Evolutionary conservation across 495 filamentous ascomycete species (phyloP).

Genomic region (Aspergillus indologenus): DNA sequence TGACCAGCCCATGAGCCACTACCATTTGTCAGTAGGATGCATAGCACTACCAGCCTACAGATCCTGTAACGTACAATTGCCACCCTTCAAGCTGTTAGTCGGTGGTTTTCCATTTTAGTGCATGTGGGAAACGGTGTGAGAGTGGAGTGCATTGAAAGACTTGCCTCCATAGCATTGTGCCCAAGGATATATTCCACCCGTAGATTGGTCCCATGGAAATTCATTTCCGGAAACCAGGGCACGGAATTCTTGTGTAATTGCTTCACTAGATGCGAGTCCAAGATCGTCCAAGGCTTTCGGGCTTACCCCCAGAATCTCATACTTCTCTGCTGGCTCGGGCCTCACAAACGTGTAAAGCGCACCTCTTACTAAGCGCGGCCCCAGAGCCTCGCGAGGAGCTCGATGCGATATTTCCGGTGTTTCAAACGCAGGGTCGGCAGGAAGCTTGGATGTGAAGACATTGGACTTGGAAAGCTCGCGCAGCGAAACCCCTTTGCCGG

Average conservation of each 20-base stretch:
- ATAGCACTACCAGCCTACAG: not conserved
- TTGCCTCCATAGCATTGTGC: constrained; percentile 93
- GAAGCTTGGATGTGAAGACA: constrained; percentile 75
- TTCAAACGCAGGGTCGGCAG: constrained; percentile 74
- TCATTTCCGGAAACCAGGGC: constrained; percentile 76
- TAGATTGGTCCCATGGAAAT: constrained; percentile 57
- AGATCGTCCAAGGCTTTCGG: constrained; percentile 73
- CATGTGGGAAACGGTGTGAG: not conserved
- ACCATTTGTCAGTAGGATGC: constrained; percentile 14
- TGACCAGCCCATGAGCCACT: constrained; percentile 90
- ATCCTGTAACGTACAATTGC: constrained; percentile 47
- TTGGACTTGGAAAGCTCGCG: constrained; percentile 80
- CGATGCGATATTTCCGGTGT: constrained; percentile 77
- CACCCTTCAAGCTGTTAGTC: constrained; percentile 38
- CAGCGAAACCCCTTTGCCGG: constrained; percentile 45
- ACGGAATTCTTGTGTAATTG: constrained; percentile 70
- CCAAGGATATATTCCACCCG: constrained; percentile 84
- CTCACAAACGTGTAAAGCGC: constrained; percentile 90
- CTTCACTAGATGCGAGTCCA: constrained; percentile 64
- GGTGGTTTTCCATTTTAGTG: not conserved
- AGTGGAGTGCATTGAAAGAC: constrained; percentile 4
- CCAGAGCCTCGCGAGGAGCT: constrained; percentile 70
- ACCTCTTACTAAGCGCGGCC: constrained; percentile 77
- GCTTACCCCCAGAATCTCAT: constrained; percentile 79
- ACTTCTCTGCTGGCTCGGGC: constrained; percentile 63